Conservation (phyloP, 306 rosid genomes). For the Citrullus mucosospermus region DNA sequence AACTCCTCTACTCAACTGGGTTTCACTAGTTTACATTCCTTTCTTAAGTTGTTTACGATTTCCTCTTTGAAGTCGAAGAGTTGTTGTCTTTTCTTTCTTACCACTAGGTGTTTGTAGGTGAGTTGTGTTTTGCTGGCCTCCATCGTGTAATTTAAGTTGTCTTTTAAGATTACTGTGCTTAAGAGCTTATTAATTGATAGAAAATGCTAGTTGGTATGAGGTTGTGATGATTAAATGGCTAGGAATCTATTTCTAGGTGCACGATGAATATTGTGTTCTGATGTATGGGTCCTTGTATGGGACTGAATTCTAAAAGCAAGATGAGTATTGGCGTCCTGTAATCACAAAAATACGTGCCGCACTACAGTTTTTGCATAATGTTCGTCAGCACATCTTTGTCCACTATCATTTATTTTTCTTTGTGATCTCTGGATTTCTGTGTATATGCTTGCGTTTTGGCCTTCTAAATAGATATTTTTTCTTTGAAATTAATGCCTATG, state of each 20-base stretch:
- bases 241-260: neutral
- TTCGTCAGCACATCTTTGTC: neutral
- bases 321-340: too few species aligned
- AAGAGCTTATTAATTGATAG: neutral
- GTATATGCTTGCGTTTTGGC: neutral
- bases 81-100: neutral
- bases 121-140: neutral
- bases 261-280: too few species aligned
- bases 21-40: neutral
- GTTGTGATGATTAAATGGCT: neutral
- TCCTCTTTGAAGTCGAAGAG: neutral
- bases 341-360: too few species aligned
- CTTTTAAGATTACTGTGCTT: too few species aligned
- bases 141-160: too few species aligned
- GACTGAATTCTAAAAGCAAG: too few species aligned
- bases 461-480: neutral
- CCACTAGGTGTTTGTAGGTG: neutral
- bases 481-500: neutral
- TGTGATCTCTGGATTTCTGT: neutral
- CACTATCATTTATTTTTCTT: neutral
- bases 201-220: neutral
- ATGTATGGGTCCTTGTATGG: too few species aligned
- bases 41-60: neutral
- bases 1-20: neutral
- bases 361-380: neutral